Conservation (phyloP, 108 stramenopile species). For the Pseudonitzschia multistriata region DNA sequence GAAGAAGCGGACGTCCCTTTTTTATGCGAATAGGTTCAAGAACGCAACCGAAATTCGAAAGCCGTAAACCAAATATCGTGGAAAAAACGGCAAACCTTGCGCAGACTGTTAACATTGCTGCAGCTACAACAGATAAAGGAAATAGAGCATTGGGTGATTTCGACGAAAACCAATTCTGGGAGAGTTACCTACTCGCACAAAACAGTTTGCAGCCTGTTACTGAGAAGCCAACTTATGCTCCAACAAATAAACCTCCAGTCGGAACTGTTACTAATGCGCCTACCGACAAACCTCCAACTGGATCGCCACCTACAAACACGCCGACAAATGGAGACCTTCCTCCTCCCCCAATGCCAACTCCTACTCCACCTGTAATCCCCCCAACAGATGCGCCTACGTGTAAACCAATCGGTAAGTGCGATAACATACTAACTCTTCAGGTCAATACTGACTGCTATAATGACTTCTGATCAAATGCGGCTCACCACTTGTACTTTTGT, state of each 20-base stretch:
- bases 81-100: not conserved
- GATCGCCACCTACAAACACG: no score
- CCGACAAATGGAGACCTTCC: no score
- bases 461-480: not conserved
- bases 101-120: not conserved
- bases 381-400: slow-evolving; percentile 22
- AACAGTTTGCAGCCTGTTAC: not conserved
- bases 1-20: not conserved
- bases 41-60: not conserved
- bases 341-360: not conserved
- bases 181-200: not conserved
- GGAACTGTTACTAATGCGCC: not conserved
- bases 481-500: not conserved
- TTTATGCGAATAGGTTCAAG: slow-evolving; percentile 1
- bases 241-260: not conserved
- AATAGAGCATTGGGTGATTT: slow-evolving; percentile 5
- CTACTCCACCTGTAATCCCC: slow-evolving; percentile 8
- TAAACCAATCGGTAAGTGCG: slow-evolving; percentile 8
- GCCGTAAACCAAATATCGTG: not conserved
- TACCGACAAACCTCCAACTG: not conserved
- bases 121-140: not conserved
- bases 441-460: not conserved
- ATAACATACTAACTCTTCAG: not conserved
- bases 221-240: not conserved
- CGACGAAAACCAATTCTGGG: slow-evolving; percentile 4